Evolutionary conservation across 2,329 filamentous ascomycete species (phyloP).

Genomic region (Herpotrichia juniperi): DNA sequence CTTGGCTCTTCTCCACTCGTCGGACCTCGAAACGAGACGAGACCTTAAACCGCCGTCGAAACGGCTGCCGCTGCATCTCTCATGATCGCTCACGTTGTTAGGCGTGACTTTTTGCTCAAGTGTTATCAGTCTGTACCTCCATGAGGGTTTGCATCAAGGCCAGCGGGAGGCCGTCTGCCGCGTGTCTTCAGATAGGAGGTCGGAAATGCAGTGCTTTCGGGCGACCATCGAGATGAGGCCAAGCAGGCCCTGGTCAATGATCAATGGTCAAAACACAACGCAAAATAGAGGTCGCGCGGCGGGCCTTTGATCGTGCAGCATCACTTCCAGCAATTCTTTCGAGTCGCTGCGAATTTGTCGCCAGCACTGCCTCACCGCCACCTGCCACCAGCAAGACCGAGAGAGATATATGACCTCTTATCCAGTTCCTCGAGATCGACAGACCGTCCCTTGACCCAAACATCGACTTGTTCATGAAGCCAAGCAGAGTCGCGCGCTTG

Average conservation of each 20-base stretch:
- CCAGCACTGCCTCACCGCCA: neutral
- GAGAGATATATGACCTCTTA: neutral
- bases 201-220: neutral
- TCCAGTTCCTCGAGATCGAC: slow-evolving; percentile 10
- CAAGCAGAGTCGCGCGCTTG: slow-evolving; percentile 8
- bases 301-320: neutral
- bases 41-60: too few relatives aligned
- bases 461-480: neutral
- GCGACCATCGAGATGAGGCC: slow-evolving; percentile 8
- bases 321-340: neutral
- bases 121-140: neutral
- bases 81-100: too few relatives aligned
- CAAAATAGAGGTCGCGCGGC: neutral
- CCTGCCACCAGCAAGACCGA: neutral
- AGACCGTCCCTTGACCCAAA: neutral
- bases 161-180: neutral
- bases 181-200: slow-evolving; percentile 3
- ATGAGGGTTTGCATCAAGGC: neutral
- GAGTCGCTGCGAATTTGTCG: neutral
- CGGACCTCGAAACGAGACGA: too few relatives aligned
- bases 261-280: neutral
- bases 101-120: neutral
- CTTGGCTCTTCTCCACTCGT: neutral
- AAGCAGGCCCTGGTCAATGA: slow-evolving; percentile 4
- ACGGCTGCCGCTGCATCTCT: too few relatives aligned